These are phyloP conservation scores for Psilocybe tampanensis DNA, from an alignment of 768 basidiomycete genomes.

Conservation along the genomic window DNA sequence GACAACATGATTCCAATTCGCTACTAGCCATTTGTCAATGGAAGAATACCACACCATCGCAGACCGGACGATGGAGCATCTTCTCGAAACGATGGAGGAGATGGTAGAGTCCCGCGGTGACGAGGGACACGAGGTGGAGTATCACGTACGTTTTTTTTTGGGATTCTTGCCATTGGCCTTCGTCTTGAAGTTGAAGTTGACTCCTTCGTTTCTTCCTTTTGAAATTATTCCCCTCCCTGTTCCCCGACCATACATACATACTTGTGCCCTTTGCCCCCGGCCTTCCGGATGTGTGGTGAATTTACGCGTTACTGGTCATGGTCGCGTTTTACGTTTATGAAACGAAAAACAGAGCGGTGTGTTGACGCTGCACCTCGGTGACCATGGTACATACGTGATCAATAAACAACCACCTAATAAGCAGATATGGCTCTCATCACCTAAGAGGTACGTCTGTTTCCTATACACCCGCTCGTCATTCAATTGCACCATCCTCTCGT, in stretches of 20 bases:
- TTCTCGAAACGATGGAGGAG: constrained; percentile 76
- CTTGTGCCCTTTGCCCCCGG: too few species aligned
- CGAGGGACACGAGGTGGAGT: constrained; percentile 80
- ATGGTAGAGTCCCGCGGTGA: constrained; percentile 63
- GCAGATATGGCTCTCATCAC: constrained; percentile 95
- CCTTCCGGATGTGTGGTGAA: too few species aligned
- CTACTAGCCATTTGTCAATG: constrained; percentile 48
- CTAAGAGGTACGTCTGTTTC: constrained; percentile 60
- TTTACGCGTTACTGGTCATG: too few species aligned
- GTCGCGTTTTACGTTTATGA: too few species aligned
- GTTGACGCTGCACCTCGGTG: constrained; percentile 75
- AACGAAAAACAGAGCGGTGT: constrained; percentile 76
- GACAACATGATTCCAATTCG: background rate
- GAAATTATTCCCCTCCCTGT: too few species aligned
- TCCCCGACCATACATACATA: too few species aligned
- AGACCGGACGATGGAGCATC: constrained; percentile 73
- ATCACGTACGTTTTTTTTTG: constrained; percentile 57
- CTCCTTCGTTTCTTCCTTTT: too few species aligned
- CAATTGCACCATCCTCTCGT: too few species aligned
- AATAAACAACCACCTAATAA: constrained; percentile 98
- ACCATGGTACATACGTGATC: constrained; percentile 87
- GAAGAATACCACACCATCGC: constrained; percentile 72
- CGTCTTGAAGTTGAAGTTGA: background rate
- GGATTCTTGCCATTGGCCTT: background rate
- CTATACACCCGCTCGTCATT: background rate